Conservation (phyloP, 371 early-diverging fungal genomes). For the Apophysomyces trapeziformis region DNA sequence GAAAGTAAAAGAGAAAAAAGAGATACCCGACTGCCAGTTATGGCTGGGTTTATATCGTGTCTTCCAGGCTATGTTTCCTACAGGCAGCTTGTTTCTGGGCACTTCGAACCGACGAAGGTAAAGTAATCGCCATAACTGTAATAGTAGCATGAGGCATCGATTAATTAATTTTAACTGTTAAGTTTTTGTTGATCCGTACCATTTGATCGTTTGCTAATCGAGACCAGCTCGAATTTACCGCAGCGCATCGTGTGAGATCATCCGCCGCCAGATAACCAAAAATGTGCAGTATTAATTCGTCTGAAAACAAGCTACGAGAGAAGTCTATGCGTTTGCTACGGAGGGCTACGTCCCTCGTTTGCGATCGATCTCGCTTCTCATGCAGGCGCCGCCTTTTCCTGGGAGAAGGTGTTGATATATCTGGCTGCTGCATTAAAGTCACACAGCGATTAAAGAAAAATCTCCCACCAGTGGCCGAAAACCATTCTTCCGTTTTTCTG, state of each 20-base stretch:
- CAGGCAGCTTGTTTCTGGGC: slow-evolving; percentile 13
- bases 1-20: background rate
- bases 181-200: slow-evolving; percentile 19
- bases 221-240: slow-evolving; percentile 45
- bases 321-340: slow-evolving; percentile 28
- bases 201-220: slow-evolving; percentile 50
- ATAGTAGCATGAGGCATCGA: background rate
- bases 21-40: slow-evolving; percentile 51
- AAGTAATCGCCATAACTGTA: slow-evolving; percentile 56
- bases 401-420: background rate
- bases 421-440: too few relatives aligned
- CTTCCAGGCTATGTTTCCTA: slow-evolving; percentile 39
- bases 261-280: slow-evolving; percentile 44
- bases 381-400: slow-evolving; percentile 11
- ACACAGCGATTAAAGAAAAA: too few relatives aligned
- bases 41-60: slow-evolving; percentile 44
- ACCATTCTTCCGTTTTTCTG: too few relatives aligned
- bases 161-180: background rate
- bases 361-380: background rate
- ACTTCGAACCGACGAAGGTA: slow-evolving; percentile 40
- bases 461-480: too few relatives aligned
- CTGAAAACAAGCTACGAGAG: slow-evolving; percentile 34
- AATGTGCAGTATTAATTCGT: slow-evolving; percentile 51
- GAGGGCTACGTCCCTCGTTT: background rate
- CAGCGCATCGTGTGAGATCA: slow-evolving; percentile 50